phyloP scores from a whole-genome alignment of 2,329 filamentous ascomycete species.

The Rutstroemia sp. region DNA sequence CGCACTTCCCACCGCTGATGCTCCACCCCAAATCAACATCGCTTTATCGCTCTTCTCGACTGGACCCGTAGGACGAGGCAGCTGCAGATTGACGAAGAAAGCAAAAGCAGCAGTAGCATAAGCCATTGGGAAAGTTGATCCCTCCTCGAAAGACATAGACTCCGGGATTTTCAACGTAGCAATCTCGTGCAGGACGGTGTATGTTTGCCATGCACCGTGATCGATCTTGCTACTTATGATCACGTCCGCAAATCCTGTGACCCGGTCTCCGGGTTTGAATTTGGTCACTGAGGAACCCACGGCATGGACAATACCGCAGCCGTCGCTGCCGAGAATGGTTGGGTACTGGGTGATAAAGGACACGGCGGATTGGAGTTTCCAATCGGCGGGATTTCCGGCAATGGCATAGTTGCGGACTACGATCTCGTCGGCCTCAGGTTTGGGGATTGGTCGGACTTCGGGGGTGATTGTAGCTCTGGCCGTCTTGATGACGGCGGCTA shows the following conservation, averaged over 20 bases:
- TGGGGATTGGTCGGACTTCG: conserved; percentile 31
- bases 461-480: conserved; percentile 29
- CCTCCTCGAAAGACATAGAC: conserved; percentile 23
- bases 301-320: conserved; percentile 11
- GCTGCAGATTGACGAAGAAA: conserved; percentile 7
- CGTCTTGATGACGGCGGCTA: conserved; percentile 19
- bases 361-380: conserved; percentile 27
- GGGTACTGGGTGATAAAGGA: conserved; percentile 23
- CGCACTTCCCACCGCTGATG: conserved; percentile 18
- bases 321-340: conserved; percentile 31
- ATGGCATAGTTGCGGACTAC: conserved; percentile 31
- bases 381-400: conserved; percentile 35
- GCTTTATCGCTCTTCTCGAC: conserved; percentile 14
- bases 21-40: conserved; percentile 29
- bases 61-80: conserved; percentile 9
- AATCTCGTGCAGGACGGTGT: conserved; percentile 36
- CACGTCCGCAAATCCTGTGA: conserved; percentile 37
- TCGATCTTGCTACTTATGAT: conserved; percentile 32
- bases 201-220: conserved; percentile 35
- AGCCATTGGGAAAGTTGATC: conserved; percentile 24
- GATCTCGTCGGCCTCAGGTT: conserved; percentile 25
- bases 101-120: conserved; percentile 14
- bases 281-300: conserved; percentile 14
- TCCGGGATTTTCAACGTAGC: conserved; percentile 28
- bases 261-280: conserved; percentile 31